A percentile compares a stretch with the other conserved stretches of the same genome.
These are phyloP conservation scores for Trametes cinnabarina DNA, from an alignment of 768 basidiomycete species.

Conservation along the genomic window DNA sequence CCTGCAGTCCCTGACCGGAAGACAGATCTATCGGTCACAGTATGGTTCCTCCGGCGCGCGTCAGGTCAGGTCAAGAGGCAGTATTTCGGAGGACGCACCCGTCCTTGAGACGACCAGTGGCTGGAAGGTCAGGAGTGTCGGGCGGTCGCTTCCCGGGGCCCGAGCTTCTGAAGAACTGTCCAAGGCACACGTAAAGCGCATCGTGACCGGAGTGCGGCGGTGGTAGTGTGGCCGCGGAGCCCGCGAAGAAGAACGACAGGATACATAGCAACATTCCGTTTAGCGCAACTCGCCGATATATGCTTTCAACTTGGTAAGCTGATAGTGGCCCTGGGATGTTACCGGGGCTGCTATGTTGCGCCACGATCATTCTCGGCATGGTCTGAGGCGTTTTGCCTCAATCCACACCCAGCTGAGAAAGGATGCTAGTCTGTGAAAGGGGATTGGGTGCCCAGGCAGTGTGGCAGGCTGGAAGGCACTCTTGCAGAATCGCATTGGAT, in stretches of 20 bases:
- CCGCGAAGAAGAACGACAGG: constrained; percentile 2
- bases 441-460: background rate
- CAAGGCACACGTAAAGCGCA: constrained; percentile 13
- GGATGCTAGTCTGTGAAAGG: background rate
- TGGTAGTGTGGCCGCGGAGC: constrained; percentile 8
- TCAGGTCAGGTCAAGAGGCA: background rate
- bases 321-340: background rate
- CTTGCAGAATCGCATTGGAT: background rate
- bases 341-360: constrained; percentile 2
- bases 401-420: background rate
- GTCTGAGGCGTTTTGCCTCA: background rate
- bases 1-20: constrained; percentile 10
- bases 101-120: background rate
- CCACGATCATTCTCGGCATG: constrained; percentile 11
- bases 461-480: background rate
- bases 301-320: background rate
- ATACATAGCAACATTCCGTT: constrained; percentile 6
- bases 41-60: background rate
- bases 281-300: background rate
- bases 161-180: constrained; percentile 5
- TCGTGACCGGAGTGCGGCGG: constrained; percentile 18
- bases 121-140: constrained; percentile 3
- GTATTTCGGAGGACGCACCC: background rate
- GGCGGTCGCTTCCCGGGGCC: constrained; percentile 7
- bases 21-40: constrained; percentile 10